These are phyloP conservation scores for Acer saccharum DNA, from an alignment of 345 rosid species.

Conservation along the genomic window DNA sequence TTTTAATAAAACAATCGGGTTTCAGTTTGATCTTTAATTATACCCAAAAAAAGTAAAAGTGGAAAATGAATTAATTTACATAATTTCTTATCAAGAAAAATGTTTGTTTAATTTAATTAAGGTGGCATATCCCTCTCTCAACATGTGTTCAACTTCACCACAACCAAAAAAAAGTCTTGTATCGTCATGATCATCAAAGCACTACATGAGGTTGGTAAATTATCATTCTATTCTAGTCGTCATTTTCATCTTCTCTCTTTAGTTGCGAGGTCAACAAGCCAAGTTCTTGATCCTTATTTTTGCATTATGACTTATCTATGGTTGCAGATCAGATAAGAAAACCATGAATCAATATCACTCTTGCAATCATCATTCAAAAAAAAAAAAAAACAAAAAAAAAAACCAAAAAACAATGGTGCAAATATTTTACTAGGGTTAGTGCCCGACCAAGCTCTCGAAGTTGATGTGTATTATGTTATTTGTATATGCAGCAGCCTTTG, in stretches of 20 bases:
- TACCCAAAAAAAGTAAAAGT: too few species aligned
- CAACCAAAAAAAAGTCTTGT: background rate
- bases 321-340: background rate
- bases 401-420: background rate
- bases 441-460: slow-evolving; percentile 15
- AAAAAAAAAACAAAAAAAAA: too few species aligned
- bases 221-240: background rate
- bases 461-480: background rate
- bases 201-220: background rate
- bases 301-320: background rate
- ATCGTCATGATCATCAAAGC: background rate
- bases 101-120: background rate
- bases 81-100: background rate
- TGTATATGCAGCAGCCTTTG: background rate
- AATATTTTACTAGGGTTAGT: slow-evolving; percentile 2
- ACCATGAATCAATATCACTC: background rate
- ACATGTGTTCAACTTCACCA: background rate
- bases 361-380: background rate
- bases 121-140: slow-evolving; percentile 11
- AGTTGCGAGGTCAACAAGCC: slow-evolving; percentile 25
- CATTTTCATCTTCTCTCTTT: background rate
- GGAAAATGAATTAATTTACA: background rate
- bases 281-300: background rate
- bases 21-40: too few species aligned
- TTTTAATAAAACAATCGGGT: too few species aligned